Base-by-base conservation (phyloP, 164 flowering plant genomes). In the Vitis amurensis region DNA sequence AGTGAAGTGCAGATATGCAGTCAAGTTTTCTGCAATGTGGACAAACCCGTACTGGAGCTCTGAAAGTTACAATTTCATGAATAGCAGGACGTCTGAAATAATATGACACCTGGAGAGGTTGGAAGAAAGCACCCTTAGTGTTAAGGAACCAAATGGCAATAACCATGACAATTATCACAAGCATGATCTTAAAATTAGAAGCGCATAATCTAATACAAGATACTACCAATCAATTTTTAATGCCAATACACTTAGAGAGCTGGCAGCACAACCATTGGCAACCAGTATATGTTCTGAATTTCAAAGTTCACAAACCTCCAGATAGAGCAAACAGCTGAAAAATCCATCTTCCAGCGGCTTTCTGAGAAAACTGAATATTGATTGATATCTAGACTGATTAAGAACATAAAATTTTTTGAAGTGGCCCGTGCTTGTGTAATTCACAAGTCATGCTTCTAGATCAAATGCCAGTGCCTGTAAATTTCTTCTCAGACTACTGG, bases 41-140 rank as follows among this genome's bases (percentile, higher is more conserved):
- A 68, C 68, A 64, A 59, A 82, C 89, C 89, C 78, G 84, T 50
- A 29, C 65, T 11, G 87, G 89, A 74, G 78, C 78, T 63, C 66
- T 66, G 66, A 86, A 84, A 53, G 78, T 73, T 19, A 86, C 78
- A 55, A 86, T 80, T 37, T 86, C 89, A 66, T 75, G 14, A n/a
- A 76, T 50, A 27, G 79, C 76, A 71, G 85, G 83, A 57, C 74
- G 76, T 70, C 76, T 78, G 74, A 83, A n/a, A 68, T 66, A 80
- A 76, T 78, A 77, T 13, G 83, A 74, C 5, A 80, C 87, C 89
- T 86, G 79, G 29, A 67, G 16, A 55, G n/a, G 50, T 68, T 50
- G 47, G 5, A 53, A 16, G 6, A 50, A 0, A 15, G 4, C 55
- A 37, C 4, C 44, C 44, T 37, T 37, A 37, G 44, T 37, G 44